Evolutionary conservation across 768 basidiomycete species (phyloP), one percentile per base, ranked within the genome.

Genomic region (Podaxis rugospora): DNA sequence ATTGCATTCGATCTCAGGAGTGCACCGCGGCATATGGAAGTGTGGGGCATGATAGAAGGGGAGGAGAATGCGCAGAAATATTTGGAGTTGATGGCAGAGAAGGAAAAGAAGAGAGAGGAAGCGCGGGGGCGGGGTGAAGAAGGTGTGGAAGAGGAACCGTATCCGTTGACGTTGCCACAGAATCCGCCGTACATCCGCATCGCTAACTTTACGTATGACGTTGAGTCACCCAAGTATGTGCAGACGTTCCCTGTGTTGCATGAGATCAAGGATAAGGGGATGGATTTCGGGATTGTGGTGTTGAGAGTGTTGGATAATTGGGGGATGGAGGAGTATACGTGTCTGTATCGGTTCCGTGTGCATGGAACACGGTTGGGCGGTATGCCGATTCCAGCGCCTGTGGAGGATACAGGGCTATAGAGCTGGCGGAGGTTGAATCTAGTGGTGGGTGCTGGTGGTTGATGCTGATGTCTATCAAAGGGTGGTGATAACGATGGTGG

Each of bases 1-100:
- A 78, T 94, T 44, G 90, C 93, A 4, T 84, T 85, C 68, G 92
- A 95, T 66, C 79, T 92, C 74, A 78, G 86, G 40, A 87, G 86
- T 42, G 93, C 93, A 1, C 96, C 96, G 46, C 78, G 83, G 61
- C 79, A 88, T 46, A 92, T 98, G 85, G 93, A 97, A 66, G 83
- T 96, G 4, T 96, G 94, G 95, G 95, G 87, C 0, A 72, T 94
- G 65, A 83, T 96, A 36, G 94, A 97, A 64, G 92, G 90, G 9
- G 62, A 68, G 54, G 89, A 91, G 53, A 92, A 95, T 65, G 57
- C 85, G 5, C 81, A 72, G 37, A 89, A 86, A 70, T 76, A 91
- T 28, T 68, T 67, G 27, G 80, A 74, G 56, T 92, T 87, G 78
- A 76, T 74, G 64, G 79, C 73, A 63, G 77, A 80, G 69, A 78